Evolutionary conservation across 805 yeast genomes (phyloP).

Genomic region (Blastobotrys parvus): DNA sequence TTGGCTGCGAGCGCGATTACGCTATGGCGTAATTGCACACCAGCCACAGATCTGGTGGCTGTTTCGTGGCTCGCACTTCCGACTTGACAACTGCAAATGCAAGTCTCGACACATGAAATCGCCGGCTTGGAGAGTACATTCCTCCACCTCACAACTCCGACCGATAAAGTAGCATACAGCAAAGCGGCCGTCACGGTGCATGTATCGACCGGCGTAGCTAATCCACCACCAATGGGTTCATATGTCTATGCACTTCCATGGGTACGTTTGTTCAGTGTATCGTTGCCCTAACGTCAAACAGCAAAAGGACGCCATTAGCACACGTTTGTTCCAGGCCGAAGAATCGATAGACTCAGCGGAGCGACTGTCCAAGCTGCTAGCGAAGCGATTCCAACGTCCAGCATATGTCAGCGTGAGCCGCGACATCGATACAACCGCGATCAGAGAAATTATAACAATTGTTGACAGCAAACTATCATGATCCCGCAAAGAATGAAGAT

Average conservation of each 20-base stretch:
- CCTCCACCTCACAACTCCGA: constrained; percentile 11
- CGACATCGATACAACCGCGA: not conserved
- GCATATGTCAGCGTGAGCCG: constrained; percentile 11
- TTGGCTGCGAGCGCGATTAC: too few species aligned
- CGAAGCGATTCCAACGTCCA: constrained; percentile 12
- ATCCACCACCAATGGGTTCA: constrained; percentile 11
- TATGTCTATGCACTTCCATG: constrained; percentile 13
- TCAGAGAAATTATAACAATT: not conserved
- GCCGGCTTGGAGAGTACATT: constrained; percentile 5
- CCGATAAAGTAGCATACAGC: constrained; percentile 4
- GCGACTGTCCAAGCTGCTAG: constrained; percentile 11
- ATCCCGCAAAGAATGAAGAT: too few species aligned
- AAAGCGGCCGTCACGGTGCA: constrained; percentile 8
- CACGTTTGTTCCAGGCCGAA: constrained; percentile 9
- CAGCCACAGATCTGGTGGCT: too few species aligned
- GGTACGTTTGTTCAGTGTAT: too few species aligned
- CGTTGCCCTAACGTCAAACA: too few species aligned
- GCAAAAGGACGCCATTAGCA: constrained; percentile 1
- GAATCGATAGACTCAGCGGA: constrained; percentile 13
- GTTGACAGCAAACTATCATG: too few species aligned
- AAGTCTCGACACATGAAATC: constrained; percentile 5
- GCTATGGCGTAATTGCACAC: too few species aligned
- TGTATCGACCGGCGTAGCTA: constrained; percentile 3
- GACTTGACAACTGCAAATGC: too few species aligned
- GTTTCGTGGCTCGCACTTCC: too few species aligned